A percentile compares a stretch with the other conserved stretches of the same genome.
These are phyloP conservation scores for Eremochloa ophiuroides DNA, from an alignment of 176 grass and related monocot species.

Conservation along the genomic window DNA sequence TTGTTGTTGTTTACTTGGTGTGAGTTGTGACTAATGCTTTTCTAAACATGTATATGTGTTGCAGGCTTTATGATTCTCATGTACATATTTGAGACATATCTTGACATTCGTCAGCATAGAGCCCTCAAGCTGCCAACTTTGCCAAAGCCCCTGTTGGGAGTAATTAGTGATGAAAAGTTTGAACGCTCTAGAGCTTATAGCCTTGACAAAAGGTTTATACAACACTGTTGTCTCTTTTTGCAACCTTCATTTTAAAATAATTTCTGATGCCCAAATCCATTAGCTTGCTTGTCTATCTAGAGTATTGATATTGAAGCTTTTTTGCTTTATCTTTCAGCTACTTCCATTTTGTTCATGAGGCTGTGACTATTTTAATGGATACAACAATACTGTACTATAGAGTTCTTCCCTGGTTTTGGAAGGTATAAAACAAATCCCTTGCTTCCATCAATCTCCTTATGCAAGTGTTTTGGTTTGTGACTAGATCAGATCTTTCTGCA, in stretches of 20 bases:
- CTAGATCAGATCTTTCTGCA: slow-evolving; percentile 37
- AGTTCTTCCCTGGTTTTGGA: slow-evolving; percentile 95
- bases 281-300: not conserved
- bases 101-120: slow-evolving; percentile 83
- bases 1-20: slow-evolving; percentile 9
- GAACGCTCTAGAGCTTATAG: slow-evolving; percentile 80
- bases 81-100: slow-evolving; percentile 96
- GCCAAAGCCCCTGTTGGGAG: slow-evolving; percentile 69
- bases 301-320: not conserved
- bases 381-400: slow-evolving; percentile 80
- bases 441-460: not conserved
- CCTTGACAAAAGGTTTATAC: slow-evolving; percentile 84
- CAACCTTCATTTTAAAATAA: not conserved
- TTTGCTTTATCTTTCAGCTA: slow-evolving; percentile 46
- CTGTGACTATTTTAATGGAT: slow-evolving; percentile 81
- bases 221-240: not conserved
- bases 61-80: slow-evolving; percentile 94
- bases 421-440: slow-evolving; percentile 63
- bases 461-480: slow-evolving; percentile 25
- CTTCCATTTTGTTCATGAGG: slow-evolving; percentile 86
- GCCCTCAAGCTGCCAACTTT: slow-evolving; percentile 62
- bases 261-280: not conserved
- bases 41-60: slow-evolving; percentile 22
- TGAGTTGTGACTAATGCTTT: not conserved
- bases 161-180: slow-evolving; percentile 89